Evolutionary conservation across 257 asterid genomes (phyloP).

Genomic region (Linderniella brevidens): DNA sequence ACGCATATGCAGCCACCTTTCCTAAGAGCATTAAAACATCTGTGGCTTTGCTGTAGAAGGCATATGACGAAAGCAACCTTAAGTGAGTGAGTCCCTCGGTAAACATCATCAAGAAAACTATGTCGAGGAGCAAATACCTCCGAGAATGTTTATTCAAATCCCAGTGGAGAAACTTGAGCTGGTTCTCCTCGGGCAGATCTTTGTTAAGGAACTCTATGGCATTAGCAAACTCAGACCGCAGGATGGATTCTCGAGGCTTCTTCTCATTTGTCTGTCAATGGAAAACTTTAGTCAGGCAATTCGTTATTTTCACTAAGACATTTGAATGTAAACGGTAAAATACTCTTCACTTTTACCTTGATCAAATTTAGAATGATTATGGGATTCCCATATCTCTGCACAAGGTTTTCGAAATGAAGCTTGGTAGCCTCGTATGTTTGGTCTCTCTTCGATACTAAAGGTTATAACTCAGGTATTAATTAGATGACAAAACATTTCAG

Average conservation of each 20-base stretch:
- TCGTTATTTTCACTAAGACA: no score
- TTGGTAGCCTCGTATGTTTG: conserved; percentile 78
- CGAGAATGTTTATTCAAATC: conserved; percentile 93
- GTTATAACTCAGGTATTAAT: conserved; percentile 11
- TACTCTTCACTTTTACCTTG: conserved; percentile 35
- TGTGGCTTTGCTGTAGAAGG: conserved; percentile 62
- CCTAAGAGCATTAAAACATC: conserved; percentile 73
- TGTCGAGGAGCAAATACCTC: conserved; percentile 30
- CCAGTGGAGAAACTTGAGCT: conserved; percentile 89
- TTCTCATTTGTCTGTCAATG: conserved; percentile 70
- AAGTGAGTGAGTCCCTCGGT: conserved; percentile 12
- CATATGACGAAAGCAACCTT: conserved; percentile 11
- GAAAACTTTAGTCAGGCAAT: conserved; percentile 10
- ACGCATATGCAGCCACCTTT: conserved; percentile 82
- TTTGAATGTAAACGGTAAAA: not conserved
- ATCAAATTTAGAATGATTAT: conserved; percentile 82
- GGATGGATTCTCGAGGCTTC: conserved; percentile 90
- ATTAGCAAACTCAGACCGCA: conserved; percentile 77
- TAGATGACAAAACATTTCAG: conserved; percentile 5
- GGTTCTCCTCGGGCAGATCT: conserved; percentile 67
- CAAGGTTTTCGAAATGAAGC: conserved; percentile 83
- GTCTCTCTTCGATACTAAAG: conserved; percentile 84
- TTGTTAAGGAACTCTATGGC: conserved; percentile 78
- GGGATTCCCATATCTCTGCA: conserved; percentile 83
- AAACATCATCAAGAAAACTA: conserved; percentile 9